These are phyloP conservation scores for Miscanthus sacchariflorus DNA, from an alignment of 202 grass and related monocot species.

Conservation along the genomic window DNA sequence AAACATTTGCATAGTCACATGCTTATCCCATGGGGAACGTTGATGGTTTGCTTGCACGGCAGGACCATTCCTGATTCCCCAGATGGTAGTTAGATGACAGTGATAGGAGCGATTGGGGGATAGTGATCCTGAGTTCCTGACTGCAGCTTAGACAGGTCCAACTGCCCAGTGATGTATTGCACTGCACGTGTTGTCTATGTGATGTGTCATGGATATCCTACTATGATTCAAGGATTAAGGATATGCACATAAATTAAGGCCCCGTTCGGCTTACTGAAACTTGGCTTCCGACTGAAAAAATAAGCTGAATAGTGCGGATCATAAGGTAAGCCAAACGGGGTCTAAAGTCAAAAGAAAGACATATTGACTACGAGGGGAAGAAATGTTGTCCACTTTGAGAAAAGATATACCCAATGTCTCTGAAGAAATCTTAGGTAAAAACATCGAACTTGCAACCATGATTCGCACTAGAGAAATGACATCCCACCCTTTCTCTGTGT, in stretches of 20 bases:
- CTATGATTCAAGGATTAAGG: neutral
- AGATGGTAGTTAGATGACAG: constrained; percentile 40
- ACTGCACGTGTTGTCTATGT: constrained; percentile 25
- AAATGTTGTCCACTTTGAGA: neutral
- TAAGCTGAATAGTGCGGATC: no score
- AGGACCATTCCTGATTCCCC: constrained; percentile 24
- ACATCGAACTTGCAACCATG: neutral
- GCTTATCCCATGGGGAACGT: constrained; percentile 40
- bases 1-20: constrained; percentile 5
- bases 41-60: constrained; percentile 60
- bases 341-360: neutral
- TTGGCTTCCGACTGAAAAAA: no score
- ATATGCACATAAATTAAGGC: neutral
- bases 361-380: neutral
- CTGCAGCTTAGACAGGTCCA: neutral
- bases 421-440: neutral
- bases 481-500: neutral
- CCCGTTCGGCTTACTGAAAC: no score
- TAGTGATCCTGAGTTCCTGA: constrained; percentile 25
- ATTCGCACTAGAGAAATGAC: neutral
- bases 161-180: constrained; percentile 14
- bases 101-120: constrained; percentile 34
- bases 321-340: no score
- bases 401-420: neutral
- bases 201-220: constrained; percentile 1